phyloP scores from a whole-genome alignment of 306 rosid species.

The Lathyrus oleraceus region DNA sequence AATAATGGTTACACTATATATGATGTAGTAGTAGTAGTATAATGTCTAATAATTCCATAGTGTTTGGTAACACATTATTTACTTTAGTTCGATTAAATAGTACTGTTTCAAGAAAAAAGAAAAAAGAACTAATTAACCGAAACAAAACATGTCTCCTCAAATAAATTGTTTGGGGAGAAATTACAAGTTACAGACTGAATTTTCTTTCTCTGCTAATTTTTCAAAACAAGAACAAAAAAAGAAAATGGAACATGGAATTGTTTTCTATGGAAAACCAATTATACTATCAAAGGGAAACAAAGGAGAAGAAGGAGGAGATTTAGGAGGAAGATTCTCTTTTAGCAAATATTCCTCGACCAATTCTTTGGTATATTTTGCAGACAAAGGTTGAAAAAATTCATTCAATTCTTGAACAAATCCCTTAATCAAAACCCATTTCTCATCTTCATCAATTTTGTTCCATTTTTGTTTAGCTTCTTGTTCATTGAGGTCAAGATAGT shows the following conservation, averaged over 20 bases:
- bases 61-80: not conserved
- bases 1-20: not conserved
- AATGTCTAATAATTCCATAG: not conserved
- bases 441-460: slow-evolving; percentile 61
- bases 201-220: slow-evolving; percentile 16
- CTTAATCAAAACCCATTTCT: slow-evolving; percentile 51
- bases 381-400: slow-evolving; percentile 72
- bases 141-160: not conserved
- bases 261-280: slow-evolving; percentile 51
- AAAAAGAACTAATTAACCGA: not conserved
- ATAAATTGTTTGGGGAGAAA: not conserved
- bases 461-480: slow-evolving; percentile 57
- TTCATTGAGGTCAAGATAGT: slow-evolving; percentile 47
- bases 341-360: slow-evolving; percentile 71
- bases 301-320: slow-evolving; percentile 27
- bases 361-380: slow-evolving; percentile 60
- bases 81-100: not conserved
- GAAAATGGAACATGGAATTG: not conserved
- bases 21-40: not conserved
- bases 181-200: not conserved
- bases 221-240: not conserved
- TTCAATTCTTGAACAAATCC: slow-evolving; percentile 67
- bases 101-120: not conserved
- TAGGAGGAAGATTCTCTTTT: slow-evolving; percentile 38
- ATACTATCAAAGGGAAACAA: slow-evolving; percentile 49